Evolutionary conservation across 2,329 filamentous ascomycete species (phyloP), one percentile per base, ranked within the genome.

Genomic region (Proliferodiscus dingleyae): DNA sequence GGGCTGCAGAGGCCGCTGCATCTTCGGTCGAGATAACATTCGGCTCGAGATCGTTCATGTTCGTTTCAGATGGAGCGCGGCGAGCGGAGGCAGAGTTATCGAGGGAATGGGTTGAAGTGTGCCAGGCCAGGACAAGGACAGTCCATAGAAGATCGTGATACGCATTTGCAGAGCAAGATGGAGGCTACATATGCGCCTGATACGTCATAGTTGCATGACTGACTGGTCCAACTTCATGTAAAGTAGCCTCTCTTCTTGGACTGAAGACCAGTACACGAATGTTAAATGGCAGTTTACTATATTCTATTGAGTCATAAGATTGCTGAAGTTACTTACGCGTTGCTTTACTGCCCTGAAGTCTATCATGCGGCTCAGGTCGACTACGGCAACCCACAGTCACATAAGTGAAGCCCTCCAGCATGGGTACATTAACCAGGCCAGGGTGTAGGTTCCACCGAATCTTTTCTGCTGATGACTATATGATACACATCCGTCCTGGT

Each of bases 1-100:
- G 29, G 21, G 18, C 22, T 26, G 40, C 8, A 41, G 43, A 16
- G 23, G 34, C 39, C 22, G 24, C 22, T 23, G 26, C 19, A 21
- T 32, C 49, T 39, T 46, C 38, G 16, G 26, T 41, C 38, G 38
- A 48, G 37, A 40, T 33, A 22, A 26, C 19, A 32, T 45, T 51
- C 44, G 38, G 10, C 33, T 49, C 36, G 11, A 26, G 22, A 10
- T 49, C 39, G 36, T 46, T 44, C 49, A 51, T 51, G 29, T 22
- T 51, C n/a, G n/a, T n/a, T n/a, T n/a, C n/a, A n/a, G n/a, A n/a
- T n/a, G n/a, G n/a, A n/a, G n/a, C n/a, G n/a, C n/a, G n/a, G n/a
- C n/a, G n/a, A n/a, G n/a, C n/a, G n/a, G n/a, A n/a, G n/a, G n/a
- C n/a, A n/a, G n/a, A n/a, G n/a, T n/a, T n/a, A n/a, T n/a, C n/a